phyloP scores from a whole-genome alignment of 768 basidiomycete species.

The Hortiboletus flavorubellus region DNA sequence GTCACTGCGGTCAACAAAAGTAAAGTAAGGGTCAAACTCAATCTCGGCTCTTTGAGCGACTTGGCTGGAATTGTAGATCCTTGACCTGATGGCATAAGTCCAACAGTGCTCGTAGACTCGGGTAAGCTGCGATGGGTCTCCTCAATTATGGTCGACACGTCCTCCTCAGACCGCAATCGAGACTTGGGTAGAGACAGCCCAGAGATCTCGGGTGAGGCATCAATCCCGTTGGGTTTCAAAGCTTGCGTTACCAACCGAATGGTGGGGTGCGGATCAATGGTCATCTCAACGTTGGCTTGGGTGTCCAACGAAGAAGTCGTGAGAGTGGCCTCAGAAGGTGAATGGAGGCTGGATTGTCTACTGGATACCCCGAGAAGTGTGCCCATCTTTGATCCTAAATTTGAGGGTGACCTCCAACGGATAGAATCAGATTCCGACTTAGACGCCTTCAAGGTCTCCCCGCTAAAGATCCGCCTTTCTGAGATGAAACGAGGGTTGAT shows the following conservation, averaged over 20 bases:
- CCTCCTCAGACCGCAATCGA: conserved; percentile 16
- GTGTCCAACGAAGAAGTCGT: conserved; percentile 5
- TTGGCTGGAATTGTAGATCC: conserved; percentile 14
- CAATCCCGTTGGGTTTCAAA: neutral
- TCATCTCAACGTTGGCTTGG: conserved; percentile 7
- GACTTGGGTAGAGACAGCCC: conserved; percentile 7
- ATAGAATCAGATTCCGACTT: conserved; percentile 20
- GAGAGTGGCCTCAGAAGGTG: conserved; percentile 30
- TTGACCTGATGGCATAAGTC: conserved; percentile 13
- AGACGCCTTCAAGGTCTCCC: conserved; percentile 15
- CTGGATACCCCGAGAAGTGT: conserved; percentile 6
- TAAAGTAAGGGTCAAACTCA: conserved; percentile 59
- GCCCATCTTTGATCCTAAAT: conserved; percentile 10
- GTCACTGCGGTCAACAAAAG: conserved; percentile 57
- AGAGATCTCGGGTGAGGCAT: neutral
- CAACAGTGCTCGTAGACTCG: conserved; percentile 11
- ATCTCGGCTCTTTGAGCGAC: conserved; percentile 46
- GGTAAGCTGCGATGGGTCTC: conserved; percentile 2
- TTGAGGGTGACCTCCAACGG: conserved; percentile 15
- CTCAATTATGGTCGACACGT: conserved; percentile 2
- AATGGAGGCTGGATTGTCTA: conserved; percentile 13
- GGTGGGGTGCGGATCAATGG: conserved; percentile 10
- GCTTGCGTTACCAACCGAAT: conserved; percentile 25
- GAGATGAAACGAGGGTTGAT: conserved; percentile 28
- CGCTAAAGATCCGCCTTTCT: conserved; percentile 26